Evolutionary conservation across 768 basidiomycete genomes (phyloP), one percentile per base, ranked within the genome.

Genomic region (Clitopilus passeckerianus): DNA sequence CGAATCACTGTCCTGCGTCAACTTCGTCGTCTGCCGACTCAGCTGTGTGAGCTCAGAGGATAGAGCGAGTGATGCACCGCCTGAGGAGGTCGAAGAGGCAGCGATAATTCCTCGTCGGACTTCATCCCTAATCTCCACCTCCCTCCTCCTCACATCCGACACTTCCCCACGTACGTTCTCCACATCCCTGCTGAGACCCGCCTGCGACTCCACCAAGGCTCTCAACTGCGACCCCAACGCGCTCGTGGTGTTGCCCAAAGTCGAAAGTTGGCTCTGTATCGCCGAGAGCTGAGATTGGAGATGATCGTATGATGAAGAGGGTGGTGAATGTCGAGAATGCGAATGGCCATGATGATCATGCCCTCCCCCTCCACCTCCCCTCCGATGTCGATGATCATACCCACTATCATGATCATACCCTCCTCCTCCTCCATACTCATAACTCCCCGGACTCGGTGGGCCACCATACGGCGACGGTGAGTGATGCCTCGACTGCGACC

Each of bases 221-320:
- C 61, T n/a, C 1, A 59, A n/a, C 24, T 59, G 58, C 0, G 58
- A 16, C 0, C 58, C 1, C 14, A 62, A 46, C 1, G 50, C 24
- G 8, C 27, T 41, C 23, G 59, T 56, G 33, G 59, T 55, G 0
- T 54, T 12, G n/a, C 54, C 20, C 6, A 62, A 34, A 0, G n/a
- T 14, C 6, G 41, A 30, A 16, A 62, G 53, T 24, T 76, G 75
- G 0, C 65, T 52, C 41, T 72, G 68, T 6, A 77, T 66, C 0
- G 71, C 64, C 23, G 69, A 59, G 0, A 73, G 65, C 54, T 77
- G 77, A 0, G 65, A 61, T 30, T 77, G 77, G 2, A 78, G 67
- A 0, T 57, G 46, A 18, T 50, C 16, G 10, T 59, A 37, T 4
- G 64, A 30, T 34, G 65, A 63, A 3, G 61, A 7, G 2, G 62